phyloP scores from a whole-genome alignment of 352 stramenopile genomes.

The Globisporangium viniferum region DNA sequence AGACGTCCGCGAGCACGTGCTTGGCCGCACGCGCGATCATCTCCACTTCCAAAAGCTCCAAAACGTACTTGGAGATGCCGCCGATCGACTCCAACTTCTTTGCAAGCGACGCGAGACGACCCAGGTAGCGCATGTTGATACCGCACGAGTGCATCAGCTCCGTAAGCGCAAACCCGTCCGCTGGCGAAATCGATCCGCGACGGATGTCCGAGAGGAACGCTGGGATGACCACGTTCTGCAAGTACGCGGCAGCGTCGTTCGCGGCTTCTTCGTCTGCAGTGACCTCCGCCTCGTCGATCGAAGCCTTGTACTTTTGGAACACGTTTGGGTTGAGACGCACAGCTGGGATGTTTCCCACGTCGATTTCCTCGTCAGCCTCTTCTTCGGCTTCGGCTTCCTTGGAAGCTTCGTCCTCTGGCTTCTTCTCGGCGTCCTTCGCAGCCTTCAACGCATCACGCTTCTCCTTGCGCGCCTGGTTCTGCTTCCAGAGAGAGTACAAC shows the following conservation, averaged over 20 bases:
- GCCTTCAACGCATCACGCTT: conserved; percentile 50
- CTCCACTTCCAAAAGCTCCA: conserved; percentile 95
- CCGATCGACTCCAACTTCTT: conserved; percentile 85
- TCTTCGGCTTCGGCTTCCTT: conserved; percentile 23
- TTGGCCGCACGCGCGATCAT: conserved; percentile 94
- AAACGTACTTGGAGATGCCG: conserved; percentile 90
- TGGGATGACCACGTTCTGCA: conserved; percentile 84
- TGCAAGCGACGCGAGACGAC: conserved; percentile 86
- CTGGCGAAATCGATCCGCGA: conserved; percentile 70
- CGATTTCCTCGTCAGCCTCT: conserved; percentile 37
- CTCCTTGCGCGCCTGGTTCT: conserved; percentile 73
- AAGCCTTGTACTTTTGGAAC: conserved; percentile 88
- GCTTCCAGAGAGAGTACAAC: conserved; percentile 88
- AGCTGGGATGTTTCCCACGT: conserved; percentile 43
- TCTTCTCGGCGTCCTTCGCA: conserved; percentile 30
- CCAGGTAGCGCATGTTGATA: conserved; percentile 97
- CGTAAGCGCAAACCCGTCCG: conserved; percentile 90
- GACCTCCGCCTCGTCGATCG: conserved; percentile 58
- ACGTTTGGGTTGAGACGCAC: conserved; percentile 86
- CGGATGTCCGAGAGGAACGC: conserved; percentile 84
- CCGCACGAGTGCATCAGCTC: conserved; percentile 94
- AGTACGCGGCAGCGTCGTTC: conserved; percentile 76
- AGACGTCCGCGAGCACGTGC: conserved; percentile 71
- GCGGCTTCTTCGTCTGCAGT: conserved; percentile 66
- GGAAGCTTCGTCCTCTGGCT: conserved; percentile 27